Evolutionary conservation across 495 filamentous ascomycete species (phyloP), one percentile per base, ranked within the genome.

Genomic region (Aspergillus leporis): DNA sequence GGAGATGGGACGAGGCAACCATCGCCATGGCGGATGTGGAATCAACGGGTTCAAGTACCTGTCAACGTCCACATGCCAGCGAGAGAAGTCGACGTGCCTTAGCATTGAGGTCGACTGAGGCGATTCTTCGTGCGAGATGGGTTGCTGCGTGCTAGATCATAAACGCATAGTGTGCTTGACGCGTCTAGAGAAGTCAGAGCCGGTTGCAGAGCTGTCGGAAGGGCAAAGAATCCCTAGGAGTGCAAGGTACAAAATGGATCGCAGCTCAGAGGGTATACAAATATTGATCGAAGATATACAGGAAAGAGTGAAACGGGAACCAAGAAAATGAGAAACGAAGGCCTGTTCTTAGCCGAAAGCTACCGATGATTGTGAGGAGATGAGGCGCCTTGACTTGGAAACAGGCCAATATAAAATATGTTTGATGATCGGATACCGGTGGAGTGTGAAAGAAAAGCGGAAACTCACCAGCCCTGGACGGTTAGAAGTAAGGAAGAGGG

Each of bases 31-130:
- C 16, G 77, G 74, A 34, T 68, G 60, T 10, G 86, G 86, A 40
- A 91, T 53, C 58, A 85, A 71, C 0, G 78, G 85, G 66, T 90
- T 88, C 13, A 92, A 60, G 62, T 82, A 81, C 10, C 65, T 68
- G 72, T 92, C 89, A 47, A 92, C 81, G 66, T 90, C 84, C 69
- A 91, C 78, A 65, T 90, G 66, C 70, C 74, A 78, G 14, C 66
- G 65, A 9, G 64, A 67, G 1, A 60, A 63, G 40, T 67, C 63
- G 13, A 61, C 47, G 30, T 48, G 51, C 16, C 50, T 28, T n/a
- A 36, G 21, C 19, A 41, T 38, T 14, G 53, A 53, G 31, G 41
- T 10, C 12, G 34, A 31, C 32, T 41, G 48, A 13, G 41, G 40
- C 1, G 30, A 32, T 31, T 53, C 12, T 6, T 31, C 32, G 21